Evolutionary conservation across 2,329 filamentous ascomycete species (phyloP).

Genomic region (Arachnomyces sp.): DNA sequence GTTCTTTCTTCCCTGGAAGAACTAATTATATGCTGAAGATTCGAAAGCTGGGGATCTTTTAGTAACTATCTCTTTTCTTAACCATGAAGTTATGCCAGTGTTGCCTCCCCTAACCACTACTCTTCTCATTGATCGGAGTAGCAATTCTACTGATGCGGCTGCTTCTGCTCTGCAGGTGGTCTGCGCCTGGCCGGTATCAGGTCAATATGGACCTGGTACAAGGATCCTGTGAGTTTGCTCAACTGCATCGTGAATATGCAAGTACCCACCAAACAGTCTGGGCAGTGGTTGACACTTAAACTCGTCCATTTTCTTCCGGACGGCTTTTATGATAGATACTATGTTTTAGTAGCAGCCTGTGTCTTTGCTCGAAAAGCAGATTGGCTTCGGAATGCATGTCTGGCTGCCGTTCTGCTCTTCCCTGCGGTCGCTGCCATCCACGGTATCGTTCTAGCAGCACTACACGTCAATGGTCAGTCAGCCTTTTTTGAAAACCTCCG

Average conservation of each 20-base stretch:
- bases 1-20: too few relatives aligned
- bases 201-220: conserved; percentile 35
- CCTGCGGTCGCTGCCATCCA: conserved; percentile 58
- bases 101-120: conserved; percentile 22
- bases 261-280: neutral
- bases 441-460: conserved; percentile 50
- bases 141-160: conserved; percentile 6
- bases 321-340: conserved; percentile 42
- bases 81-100: conserved; percentile 24
- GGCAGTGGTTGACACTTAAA: neutral
- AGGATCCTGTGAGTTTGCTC: conserved; percentile 29
- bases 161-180: conserved; percentile 27
- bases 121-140: conserved; percentile 15
- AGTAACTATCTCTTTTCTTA: too few relatives aligned
- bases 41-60: too few relatives aligned
- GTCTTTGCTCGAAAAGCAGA: conserved; percentile 53
- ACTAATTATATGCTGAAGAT: too few relatives aligned
- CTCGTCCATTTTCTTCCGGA: too few relatives aligned
- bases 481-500: neutral
- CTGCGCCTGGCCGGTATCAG: conserved; percentile 38
- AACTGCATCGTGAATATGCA: too few relatives aligned
- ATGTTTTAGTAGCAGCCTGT: conserved; percentile 55
- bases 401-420: conserved; percentile 55
- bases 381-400: conserved; percentile 55
- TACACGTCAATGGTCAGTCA: conserved; percentile 52